These are phyloP conservation scores for Metschnikowia chrysomelidarum DNA, from an alignment of 805 yeast species.

Conservation along the genomic window DNA sequence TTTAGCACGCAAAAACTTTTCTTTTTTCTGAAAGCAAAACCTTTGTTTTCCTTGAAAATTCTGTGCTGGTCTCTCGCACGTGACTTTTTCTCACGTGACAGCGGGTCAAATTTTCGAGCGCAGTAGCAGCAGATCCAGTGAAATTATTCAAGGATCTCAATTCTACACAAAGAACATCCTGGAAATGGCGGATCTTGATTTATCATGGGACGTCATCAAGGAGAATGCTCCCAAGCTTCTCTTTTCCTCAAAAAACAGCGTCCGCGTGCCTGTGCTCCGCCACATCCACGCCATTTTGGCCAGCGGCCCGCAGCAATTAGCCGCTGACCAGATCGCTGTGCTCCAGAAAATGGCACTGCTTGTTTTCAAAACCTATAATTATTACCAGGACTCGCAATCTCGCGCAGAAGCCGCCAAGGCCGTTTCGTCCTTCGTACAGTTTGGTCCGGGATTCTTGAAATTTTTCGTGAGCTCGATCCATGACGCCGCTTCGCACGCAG, in stretches of 20 bases:
- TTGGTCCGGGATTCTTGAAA: slow-evolving; percentile 31
- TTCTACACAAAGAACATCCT: too few species aligned
- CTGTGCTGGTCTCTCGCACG: too few species aligned
- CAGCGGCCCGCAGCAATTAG: not conserved
- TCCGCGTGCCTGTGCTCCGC: slow-evolving; percentile 33
- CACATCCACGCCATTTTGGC: slow-evolving; percentile 27
- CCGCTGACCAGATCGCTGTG: slow-evolving; percentile 13
- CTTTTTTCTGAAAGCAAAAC: too few species aligned
- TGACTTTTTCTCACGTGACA: too few species aligned
- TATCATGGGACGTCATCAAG: slow-evolving; percentile 14
- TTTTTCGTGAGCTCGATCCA: slow-evolving; percentile 41
- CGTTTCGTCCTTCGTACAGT: slow-evolving; percentile 35
- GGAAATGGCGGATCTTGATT: slow-evolving; percentile 8
- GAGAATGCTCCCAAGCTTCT: slow-evolving; percentile 22
- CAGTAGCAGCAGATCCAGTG: too few species aligned
- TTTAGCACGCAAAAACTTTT: too few species aligned
- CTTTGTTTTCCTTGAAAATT: too few species aligned
- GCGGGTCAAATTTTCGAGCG: too few species aligned
- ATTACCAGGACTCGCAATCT: slow-evolving; percentile 51
- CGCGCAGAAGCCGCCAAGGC: slow-evolving; percentile 41
- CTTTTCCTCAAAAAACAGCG: slow-evolving; percentile 35
- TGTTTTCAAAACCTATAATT: slow-evolving; percentile 48
- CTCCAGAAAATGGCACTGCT: slow-evolving; percentile 22
- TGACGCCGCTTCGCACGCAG: slow-evolving; percentile 26
- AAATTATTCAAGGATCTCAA: too few species aligned